Evolutionary conservation across 225 moss, liverwort and hornwort genomes (phyloP), one percentile per base, ranked within the genome.

Genomic region (Anthoceros angustus): DNA sequence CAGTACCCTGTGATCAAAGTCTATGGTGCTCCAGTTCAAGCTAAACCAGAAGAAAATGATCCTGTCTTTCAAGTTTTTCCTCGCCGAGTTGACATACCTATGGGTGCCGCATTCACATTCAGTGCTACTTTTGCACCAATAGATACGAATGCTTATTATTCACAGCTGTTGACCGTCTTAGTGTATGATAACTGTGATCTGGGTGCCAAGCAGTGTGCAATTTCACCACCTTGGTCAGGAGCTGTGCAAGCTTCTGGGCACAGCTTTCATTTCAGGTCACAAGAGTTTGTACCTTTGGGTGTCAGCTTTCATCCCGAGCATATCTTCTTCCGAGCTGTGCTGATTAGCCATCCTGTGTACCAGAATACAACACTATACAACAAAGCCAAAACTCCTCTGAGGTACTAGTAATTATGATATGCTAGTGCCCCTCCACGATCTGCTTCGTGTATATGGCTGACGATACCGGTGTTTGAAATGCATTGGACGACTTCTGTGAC

Each of bases 351-450:
- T 42, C 80, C 85, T 7, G 77, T 86, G 38, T 86, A 77, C 69
- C 86, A 91, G 71, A 86, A 75, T 20, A 73, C 86, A 18, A 80
- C 86, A 67, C 79, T 95, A 65, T 79, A 77, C 67, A 95, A 95
- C 67, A 91, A 91, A 70, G 78, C 75, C 39, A 95, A 86, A 16
- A 81, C 88, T 25, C 91, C 95, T 66, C 70, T 95, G 67, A 95
- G 91, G 95, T 95, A 66, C 45, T 8, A 32, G 0, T 40, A 9
- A 25, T 4, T 65, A n/a, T 4, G n/a, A 40, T 40, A 3, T 25
- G 2, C 9, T 16, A 25, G 7, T 10, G 8, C 48, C 25, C 25
- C 8, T 64, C 26, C 16, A 5, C 40, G 4, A 32, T 32, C 32
- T 32, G 32, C 32, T 1, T 32, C 32, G 4, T 32, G 32, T 32